Percentiles rank a stretch among this genome's conserved stretches.
These are phyloP conservation scores for Zasmidium cellare DNA, from an alignment of 2,329 filamentous ascomycete genomes.

Conservation along the genomic window DNA sequence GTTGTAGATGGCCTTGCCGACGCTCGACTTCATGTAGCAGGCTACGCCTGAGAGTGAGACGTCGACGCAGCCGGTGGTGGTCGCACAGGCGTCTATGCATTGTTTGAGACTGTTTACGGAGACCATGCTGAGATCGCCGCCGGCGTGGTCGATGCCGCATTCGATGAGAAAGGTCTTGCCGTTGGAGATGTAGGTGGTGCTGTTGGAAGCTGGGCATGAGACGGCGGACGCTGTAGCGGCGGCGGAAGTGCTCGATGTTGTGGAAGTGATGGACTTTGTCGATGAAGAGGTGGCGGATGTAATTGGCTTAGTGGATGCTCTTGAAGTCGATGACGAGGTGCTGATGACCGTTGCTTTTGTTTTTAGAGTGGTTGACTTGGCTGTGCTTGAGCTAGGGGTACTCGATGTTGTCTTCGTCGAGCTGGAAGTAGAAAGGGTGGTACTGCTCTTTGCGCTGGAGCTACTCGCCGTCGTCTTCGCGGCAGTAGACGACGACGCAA, in stretches of 20 bases:
- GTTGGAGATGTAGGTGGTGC: constrained; percentile 20
- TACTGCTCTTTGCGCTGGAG: neutral
- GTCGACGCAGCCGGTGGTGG: constrained; percentile 22
- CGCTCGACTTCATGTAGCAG: constrained; percentile 32
- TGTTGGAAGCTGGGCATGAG: constrained; percentile 24
- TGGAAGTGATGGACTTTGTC: neutral
- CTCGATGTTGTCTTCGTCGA: neutral
- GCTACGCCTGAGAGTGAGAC: constrained; percentile 26
- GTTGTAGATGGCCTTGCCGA: constrained; percentile 14
- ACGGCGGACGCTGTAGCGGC: constrained; percentile 12
- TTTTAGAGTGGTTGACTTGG: neutral
- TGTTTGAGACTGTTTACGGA: constrained; percentile 20
- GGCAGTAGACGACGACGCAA: too few species aligned
- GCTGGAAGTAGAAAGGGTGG: too few species aligned
- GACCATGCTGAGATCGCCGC: constrained; percentile 28
- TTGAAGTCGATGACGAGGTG: neutral
- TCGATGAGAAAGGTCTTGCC: constrained; percentile 1
- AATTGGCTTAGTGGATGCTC: too few species aligned
- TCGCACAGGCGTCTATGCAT: constrained; percentile 29
- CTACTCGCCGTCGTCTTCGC: too few species aligned
- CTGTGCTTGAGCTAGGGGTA: neutral
- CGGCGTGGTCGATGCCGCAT: constrained; percentile 32
- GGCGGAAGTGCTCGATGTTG: neutral
- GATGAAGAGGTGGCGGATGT: too few species aligned
- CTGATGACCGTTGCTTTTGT: too few species aligned